Evolutionary conservation across 192 early-diverging fungal species (phyloP), one percentile per base, ranked within the genome.

Genomic region (Chytriomyces hyalinus): DNA sequence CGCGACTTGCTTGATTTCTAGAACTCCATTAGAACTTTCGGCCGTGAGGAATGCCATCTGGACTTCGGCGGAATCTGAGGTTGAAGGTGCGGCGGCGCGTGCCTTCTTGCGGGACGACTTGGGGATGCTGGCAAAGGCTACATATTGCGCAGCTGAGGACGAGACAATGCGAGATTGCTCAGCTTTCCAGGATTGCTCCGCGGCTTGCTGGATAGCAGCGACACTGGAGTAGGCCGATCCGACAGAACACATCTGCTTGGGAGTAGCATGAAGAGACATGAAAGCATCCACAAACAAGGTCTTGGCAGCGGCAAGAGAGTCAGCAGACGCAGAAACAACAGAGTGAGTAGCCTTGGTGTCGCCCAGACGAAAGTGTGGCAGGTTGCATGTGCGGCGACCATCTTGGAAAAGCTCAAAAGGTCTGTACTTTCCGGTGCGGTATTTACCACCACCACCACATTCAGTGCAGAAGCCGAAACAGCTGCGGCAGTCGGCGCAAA

Each of bases 341-440:
- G 44, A n/a, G 50, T 71, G 75, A 13, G 72, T 44, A 4, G 82
- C 59, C 28, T 48, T 44, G 28, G 80, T 77, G 26, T 67, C 67
- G 48, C 85, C 84, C 50, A 87, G 60, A 28, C 82, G 67, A 46
- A 80, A 80, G 49, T 84, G 85, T 5, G 78, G 67, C 22, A 84
- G 49, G 10, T 43, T 49, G 63, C 85, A 86, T 3, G 85, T 87
- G 6, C 78, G 75, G 8, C 83, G 81, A 51, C 72, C 73, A 7
- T 65, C 59, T 9, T 47, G 47, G 72, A 87, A 87, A 17, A 87
- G 80, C 24, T 79, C 85, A 17, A 83, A 50, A 13, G 85, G 85
- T 6, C 85, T 59, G 71, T 80, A 87, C 70, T 87, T 87, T 49
- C 85, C 85, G 20, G 81, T 83, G 8, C 84, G 79, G 70, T 80